These are phyloP conservation scores for Solanum pimpinellifolium DNA, from an alignment of 257 asterid genomes.

Conservation along the genomic window DNA sequence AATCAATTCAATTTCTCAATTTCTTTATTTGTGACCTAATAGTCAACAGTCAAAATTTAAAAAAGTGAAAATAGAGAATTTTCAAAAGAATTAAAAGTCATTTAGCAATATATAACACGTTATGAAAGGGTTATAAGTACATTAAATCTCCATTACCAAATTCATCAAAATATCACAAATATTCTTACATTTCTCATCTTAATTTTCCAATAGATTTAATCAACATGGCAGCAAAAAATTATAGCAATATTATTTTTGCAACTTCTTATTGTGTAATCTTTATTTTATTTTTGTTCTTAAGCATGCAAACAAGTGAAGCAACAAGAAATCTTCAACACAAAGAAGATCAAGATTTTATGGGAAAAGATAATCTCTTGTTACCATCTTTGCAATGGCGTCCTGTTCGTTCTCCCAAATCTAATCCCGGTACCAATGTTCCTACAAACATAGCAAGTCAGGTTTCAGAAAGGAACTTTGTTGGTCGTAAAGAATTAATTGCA, in stretches of 20 bases:
- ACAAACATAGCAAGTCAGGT: not conserved
- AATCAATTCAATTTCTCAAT: not conserved
- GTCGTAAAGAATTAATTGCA: not conserved
- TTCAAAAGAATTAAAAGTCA: not conserved
- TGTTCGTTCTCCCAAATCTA: not conserved
- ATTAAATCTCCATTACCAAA: not conserved
- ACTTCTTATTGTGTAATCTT: not conserved
- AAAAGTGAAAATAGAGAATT: not conserved
- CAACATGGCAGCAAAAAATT: not conserved
- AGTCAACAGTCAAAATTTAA: not conserved
- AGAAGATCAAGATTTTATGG: not conserved
- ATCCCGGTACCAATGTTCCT: not conserved
- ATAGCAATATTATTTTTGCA: not conserved
- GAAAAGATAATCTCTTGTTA: not conserved
- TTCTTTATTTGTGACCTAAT: not conserved
- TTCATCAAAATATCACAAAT: not conserved
- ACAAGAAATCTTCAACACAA: conserved; percentile 24
- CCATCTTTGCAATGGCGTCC: not conserved
- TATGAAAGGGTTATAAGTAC: not conserved
- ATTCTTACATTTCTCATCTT: not conserved
- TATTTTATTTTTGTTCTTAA: not conserved
- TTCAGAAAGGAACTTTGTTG: not conserved
- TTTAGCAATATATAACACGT: not conserved
- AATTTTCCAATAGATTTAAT: not conserved
- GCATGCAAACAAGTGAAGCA: conserved; percentile 6